Conservation (phyloP, 768 basidiomycete genomes). For the Mrakia hoshinonis region DNA sequence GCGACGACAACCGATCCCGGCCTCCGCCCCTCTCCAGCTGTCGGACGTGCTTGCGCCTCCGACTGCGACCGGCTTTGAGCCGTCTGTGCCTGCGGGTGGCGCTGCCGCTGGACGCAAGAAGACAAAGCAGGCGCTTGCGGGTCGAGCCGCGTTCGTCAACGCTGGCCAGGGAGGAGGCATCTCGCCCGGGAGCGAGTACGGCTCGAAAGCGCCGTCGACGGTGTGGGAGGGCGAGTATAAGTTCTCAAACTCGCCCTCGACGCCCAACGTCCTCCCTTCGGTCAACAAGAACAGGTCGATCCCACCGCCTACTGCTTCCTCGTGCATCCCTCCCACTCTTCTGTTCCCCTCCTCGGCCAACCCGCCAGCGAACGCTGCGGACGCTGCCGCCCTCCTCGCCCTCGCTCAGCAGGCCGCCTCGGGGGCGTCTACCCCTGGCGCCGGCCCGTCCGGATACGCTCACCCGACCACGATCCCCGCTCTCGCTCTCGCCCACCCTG, state of each 20-base stretch:
- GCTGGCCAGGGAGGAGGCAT: constrained; percentile 5
- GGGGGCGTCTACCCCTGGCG: constrained; percentile 2
- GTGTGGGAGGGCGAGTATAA: constrained; percentile 22
- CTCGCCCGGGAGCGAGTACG: background rate
- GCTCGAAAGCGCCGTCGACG: background rate
- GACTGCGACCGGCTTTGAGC: background rate
- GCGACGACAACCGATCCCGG: constrained; percentile 19
- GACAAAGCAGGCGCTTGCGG: constrained; percentile 25
- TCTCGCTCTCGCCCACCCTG: constrained; percentile 21
- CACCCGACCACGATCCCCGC: constrained; percentile 20
- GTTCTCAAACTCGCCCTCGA: constrained; percentile 4
- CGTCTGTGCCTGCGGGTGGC: background rate
- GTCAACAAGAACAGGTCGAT: background rate
- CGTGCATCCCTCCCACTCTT: constrained; percentile 24
- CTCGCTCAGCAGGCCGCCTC: constrained; percentile 13
- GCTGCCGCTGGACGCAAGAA: constrained; percentile 17
- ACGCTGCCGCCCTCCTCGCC: constrained; percentile 19
- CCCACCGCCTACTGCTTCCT: constrained; percentile 6
- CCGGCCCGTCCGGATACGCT: constrained; percentile 5
- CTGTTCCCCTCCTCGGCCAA: constrained; percentile 19
- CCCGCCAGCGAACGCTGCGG: constrained; percentile 16
- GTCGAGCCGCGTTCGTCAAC: constrained; percentile 23
- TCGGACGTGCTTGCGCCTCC: constrained; percentile 28
- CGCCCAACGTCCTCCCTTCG: background rate
- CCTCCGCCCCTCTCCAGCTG: constrained; percentile 23